phyloP scores from a whole-genome alignment of 2,329 filamentous ascomycete species.

The Biscogniauxia marginata region DNA sequence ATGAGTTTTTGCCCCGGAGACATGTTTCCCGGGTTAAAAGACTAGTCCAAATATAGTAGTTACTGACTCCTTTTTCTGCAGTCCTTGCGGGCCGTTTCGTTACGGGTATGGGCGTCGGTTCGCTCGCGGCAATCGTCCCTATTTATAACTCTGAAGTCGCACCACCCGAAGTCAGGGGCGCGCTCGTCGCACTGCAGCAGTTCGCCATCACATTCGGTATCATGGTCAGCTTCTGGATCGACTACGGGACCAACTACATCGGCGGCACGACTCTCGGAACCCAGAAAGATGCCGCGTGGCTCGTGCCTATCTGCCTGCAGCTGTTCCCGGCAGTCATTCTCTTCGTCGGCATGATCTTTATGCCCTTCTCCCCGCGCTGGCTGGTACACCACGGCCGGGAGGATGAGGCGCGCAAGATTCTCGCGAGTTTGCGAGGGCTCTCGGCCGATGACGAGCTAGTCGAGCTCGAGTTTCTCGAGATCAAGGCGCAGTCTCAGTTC shows the following conservation, averaged over 20 bases:
- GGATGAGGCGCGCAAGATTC: slow-evolving; percentile 60
- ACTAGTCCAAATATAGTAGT: too few species aligned
- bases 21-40: too few species aligned
- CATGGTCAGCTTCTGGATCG: slow-evolving; percentile 64
- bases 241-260: slow-evolving; percentile 65
- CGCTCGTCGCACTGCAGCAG: slow-evolving; percentile 48
- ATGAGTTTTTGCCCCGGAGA: too few species aligned
- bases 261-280: slow-evolving; percentile 45
- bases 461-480: slow-evolving; percentile 77
- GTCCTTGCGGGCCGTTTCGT: slow-evolving; percentile 73
- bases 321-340: slow-evolving; percentile 65
- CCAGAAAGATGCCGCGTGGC: slow-evolving; percentile 70
- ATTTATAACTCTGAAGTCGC: slow-evolving; percentile 50
- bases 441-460: slow-evolving; percentile 64
- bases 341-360: slow-evolving; percentile 70
- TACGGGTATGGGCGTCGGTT: slow-evolving; percentile 70
- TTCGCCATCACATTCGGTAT: slow-evolving; percentile 59
- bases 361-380: slow-evolving; percentile 79
- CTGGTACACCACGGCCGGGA: slow-evolving; percentile 64
- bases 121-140: slow-evolving; percentile 65
- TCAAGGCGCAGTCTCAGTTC: slow-evolving; percentile 75
- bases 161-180: slow-evolving; percentile 41
- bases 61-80: too few species aligned
- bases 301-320: slow-evolving; percentile 70
- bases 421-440: slow-evolving; percentile 64